These are phyloP conservation scores for Cladosporium velox DNA, from an alignment of 2,329 filamentous ascomycete genomes.

Conservation along the genomic window DNA sequence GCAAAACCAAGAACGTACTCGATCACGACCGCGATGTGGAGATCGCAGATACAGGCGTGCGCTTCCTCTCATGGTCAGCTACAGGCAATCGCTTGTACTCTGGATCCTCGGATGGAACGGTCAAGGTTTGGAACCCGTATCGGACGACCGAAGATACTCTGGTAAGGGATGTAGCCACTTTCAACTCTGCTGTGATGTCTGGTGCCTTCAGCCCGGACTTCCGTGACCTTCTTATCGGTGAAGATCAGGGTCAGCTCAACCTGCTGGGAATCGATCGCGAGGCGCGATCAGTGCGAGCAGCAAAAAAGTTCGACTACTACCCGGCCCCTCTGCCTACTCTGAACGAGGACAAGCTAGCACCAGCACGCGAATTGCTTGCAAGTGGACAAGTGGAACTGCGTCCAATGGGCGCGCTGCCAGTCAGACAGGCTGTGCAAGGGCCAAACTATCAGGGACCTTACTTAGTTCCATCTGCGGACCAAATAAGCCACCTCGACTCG, in stretches of 20 bases:
- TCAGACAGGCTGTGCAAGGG: slow-evolving; percentile 50
- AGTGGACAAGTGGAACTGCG: slow-evolving; percentile 38
- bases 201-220: slow-evolving; percentile 59
- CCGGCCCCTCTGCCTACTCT: slow-evolving; percentile 15
- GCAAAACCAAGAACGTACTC: slow-evolving; percentile 52
- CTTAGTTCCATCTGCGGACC: slow-evolving; percentile 24
- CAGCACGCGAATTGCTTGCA: slow-evolving; percentile 32
- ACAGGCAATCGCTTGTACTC: slow-evolving; percentile 57
- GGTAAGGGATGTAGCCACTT: slow-evolving; percentile 51
- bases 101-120: slow-evolving; percentile 61
- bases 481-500: neutral
- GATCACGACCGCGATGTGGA: slow-evolving; percentile 49
- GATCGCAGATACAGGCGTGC: slow-evolving; percentile 58
- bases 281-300: slow-evolving; percentile 27
- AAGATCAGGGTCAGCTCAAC: slow-evolving; percentile 57
- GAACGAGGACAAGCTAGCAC: slow-evolving; percentile 4
- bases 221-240: slow-evolving; percentile 58
- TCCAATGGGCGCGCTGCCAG: slow-evolving; percentile 46
- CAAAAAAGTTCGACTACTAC: slow-evolving; percentile 29
- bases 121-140: slow-evolving; percentile 63
- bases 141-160: slow-evolving; percentile 53
- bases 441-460: slow-evolving; percentile 45
- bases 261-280: slow-evolving; percentile 49
- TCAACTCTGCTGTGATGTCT: slow-evolving; percentile 58
- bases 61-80: slow-evolving; percentile 59